Conservation (phyloP, 2,329 filamentous ascomycete species). For the Aspergillus sp. region DNA sequence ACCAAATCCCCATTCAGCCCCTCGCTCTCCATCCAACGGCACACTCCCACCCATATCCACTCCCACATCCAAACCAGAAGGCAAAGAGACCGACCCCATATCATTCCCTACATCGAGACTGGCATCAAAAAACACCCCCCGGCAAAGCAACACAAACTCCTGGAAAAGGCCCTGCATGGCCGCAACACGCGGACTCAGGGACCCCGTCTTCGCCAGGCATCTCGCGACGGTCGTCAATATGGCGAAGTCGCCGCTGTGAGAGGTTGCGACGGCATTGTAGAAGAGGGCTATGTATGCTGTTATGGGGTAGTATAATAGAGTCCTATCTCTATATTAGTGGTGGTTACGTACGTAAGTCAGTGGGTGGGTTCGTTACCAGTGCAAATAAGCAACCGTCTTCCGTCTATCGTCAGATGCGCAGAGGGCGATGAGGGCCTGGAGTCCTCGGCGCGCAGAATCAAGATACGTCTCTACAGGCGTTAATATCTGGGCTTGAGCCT, state of each 20-base stretch:
- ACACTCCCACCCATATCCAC: too few species aligned
- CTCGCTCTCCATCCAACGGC: too few species aligned
- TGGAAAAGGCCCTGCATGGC: constrained; percentile 16
- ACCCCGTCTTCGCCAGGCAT: constrained; percentile 12
- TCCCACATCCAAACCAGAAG: too few species aligned
- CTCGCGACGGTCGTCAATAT: constrained; percentile 19
- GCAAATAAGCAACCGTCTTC: constrained; percentile 16
- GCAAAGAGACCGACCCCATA: too few species aligned
- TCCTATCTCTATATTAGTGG: constrained; percentile 5
- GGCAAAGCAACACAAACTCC: constrained; percentile 18
- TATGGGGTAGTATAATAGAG: constrained; percentile 22
- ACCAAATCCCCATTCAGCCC: too few species aligned
- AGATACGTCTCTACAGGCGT: constrained; percentile 10
- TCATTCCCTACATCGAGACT: too few species aligned
- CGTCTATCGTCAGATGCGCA: constrained; percentile 18
- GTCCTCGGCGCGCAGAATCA: constrained; percentile 20
- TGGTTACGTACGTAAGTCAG: neutral
- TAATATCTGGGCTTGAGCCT: neutral
- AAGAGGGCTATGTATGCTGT: constrained; percentile 24
- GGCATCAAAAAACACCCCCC: neutral
- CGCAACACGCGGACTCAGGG: constrained; percentile 17
- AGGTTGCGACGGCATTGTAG: constrained; percentile 22
- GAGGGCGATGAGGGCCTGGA: constrained; percentile 17
- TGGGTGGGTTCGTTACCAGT: constrained; percentile 12
- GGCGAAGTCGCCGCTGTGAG: constrained; percentile 19